Evolutionary conservation across 352 stramenopile species (phyloP).

Genomic region (Globisporangium heterothallicum): DNA sequence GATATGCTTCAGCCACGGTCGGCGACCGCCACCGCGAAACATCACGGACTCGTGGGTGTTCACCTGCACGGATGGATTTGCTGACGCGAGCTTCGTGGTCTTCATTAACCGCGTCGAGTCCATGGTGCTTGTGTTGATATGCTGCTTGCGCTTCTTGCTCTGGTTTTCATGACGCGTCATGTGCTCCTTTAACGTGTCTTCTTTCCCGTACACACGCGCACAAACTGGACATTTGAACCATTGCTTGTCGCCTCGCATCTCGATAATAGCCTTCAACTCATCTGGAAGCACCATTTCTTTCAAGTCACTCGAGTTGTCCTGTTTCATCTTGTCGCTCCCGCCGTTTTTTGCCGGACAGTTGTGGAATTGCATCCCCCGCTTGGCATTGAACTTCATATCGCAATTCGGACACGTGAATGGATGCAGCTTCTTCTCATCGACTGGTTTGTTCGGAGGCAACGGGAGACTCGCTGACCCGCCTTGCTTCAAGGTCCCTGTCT

Average conservation of each 20-base stretch:
- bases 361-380: slow-evolving; percentile 82
- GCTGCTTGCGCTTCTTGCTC: slow-evolving; percentile 80
- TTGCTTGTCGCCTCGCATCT: slow-evolving; percentile 74
- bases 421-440: slow-evolving; percentile 86
- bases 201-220: slow-evolving; percentile 70
- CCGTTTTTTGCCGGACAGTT: slow-evolving; percentile 59
- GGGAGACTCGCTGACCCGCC: slow-evolving; percentile 37
- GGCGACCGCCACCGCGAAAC: slow-evolving; percentile 67
- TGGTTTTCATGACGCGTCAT: slow-evolving; percentile 83
- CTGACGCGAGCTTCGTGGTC: slow-evolving; percentile 74
- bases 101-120: slow-evolving; percentile 75
- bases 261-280: slow-evolving; percentile 55
- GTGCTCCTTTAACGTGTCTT: slow-evolving; percentile 66
- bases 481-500: slow-evolving; percentile 56
- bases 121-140: slow-evolving; percentile 79
- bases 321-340: slow-evolving; percentile 25
- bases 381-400: slow-evolving; percentile 85
- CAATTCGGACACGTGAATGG: slow-evolving; percentile 75
- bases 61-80: slow-evolving; percentile 84
- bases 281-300: slow-evolving; percentile 65
- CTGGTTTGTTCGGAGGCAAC: slow-evolving; percentile 62
- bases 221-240: slow-evolving; percentile 87
- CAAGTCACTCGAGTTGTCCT: slow-evolving; percentile 26
- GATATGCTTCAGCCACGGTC: slow-evolving; percentile 73
- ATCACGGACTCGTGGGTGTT: slow-evolving; percentile 85